A percentile compares a stretch with the other conserved stretches of the same genome.
These are phyloP conservation scores for Arctium lappa DNA, from an alignment of 129 eudicot species.

Conservation along the genomic window DNA sequence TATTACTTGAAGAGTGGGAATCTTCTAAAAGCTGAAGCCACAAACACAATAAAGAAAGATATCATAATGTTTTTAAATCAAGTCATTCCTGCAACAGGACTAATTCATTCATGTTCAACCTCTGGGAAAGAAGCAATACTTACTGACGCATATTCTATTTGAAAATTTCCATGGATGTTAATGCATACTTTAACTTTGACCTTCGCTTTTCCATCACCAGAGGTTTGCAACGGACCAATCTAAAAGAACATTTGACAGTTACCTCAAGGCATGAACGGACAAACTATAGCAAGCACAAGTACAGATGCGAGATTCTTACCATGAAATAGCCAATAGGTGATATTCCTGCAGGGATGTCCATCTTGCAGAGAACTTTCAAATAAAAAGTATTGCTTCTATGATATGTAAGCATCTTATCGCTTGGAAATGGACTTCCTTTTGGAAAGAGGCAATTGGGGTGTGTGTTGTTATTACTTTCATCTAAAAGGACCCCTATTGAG, in stretches of 20 bases:
- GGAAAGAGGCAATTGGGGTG: conserved; percentile 34
- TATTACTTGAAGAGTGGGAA: conserved; percentile 23
- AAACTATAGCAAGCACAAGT: background rate
- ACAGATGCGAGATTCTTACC: conserved; percentile 31
- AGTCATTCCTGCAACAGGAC: background rate
- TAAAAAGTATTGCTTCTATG: conserved; percentile 30
- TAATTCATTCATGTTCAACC: background rate
- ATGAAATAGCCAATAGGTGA: conserved; percentile 46
- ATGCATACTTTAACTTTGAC: conserved; percentile 53
- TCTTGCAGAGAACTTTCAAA: conserved; percentile 44
- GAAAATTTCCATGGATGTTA: conserved; percentile 55
- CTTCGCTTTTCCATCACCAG: conserved; percentile 27
- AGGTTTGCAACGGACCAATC: conserved; percentile 57
- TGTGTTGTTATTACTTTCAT: conserved; percentile 37
- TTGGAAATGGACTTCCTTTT: conserved; percentile 64
- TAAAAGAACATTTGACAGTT: conserved; percentile 5
- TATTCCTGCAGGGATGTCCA: conserved; percentile 52
- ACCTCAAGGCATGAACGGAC: background rate
- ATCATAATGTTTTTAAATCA: background rate
- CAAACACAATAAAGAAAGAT: background rate
- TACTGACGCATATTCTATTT: conserved; percentile 58
- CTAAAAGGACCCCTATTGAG: conserved; percentile 48
- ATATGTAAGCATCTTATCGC: conserved; percentile 24
- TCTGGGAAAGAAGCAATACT: conserved; percentile 26
- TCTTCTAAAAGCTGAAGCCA: conserved; percentile 48